Conservation (phyloP, 164 flowering plant species). For the grape (Vitis vinifera) region DNA sequence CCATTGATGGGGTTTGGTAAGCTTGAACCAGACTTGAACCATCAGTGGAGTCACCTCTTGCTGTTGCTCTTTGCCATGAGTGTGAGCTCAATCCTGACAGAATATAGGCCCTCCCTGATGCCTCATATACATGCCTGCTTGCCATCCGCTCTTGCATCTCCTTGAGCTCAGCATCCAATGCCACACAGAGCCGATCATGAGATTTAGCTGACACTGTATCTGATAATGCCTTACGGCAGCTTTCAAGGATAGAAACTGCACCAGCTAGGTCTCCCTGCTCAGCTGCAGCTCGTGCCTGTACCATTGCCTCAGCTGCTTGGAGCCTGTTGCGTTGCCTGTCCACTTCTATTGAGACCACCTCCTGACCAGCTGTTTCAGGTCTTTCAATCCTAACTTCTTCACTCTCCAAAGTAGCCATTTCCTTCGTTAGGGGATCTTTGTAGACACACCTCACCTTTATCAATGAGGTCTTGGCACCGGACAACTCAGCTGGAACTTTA, state of each 20-base stretch:
- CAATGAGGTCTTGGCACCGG: constrained; percentile 35
- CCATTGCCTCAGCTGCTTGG: constrained; percentile 70
- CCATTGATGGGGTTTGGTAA: constrained; percentile 68
- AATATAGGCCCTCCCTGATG: constrained; percentile 69
- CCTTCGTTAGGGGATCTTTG: constrained; percentile 53
- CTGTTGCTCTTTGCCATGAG: constrained; percentile 76
- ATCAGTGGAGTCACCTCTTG: constrained; percentile 65
- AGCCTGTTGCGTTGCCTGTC: constrained; percentile 65
- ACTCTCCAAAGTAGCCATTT: constrained; percentile 26
- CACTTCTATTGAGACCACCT: constrained; percentile 52
- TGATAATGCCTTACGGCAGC: constrained; percentile 35
- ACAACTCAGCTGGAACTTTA: constrained; percentile 37
- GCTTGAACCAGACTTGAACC: constrained; percentile 46
- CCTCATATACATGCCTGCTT: constrained; percentile 58
- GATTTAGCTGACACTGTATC: constrained; percentile 47
- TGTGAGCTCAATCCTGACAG: constrained; percentile 77
- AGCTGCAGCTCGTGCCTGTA: constrained; percentile 58
- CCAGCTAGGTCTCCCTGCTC: constrained; percentile 55
- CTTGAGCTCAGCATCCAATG: constrained; percentile 69
- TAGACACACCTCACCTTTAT: constrained; percentile 51
- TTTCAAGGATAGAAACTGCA: constrained; percentile 48
- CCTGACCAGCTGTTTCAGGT: constrained; percentile 35
- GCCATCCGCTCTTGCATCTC: constrained; percentile 78
- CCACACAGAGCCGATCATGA: constrained; percentile 44
- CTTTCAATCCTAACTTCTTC: constrained; percentile 45